Evolutionary conservation across 805 yeast species (phyloP).

Genomic region (Pachysolen tannophilus): DNA sequence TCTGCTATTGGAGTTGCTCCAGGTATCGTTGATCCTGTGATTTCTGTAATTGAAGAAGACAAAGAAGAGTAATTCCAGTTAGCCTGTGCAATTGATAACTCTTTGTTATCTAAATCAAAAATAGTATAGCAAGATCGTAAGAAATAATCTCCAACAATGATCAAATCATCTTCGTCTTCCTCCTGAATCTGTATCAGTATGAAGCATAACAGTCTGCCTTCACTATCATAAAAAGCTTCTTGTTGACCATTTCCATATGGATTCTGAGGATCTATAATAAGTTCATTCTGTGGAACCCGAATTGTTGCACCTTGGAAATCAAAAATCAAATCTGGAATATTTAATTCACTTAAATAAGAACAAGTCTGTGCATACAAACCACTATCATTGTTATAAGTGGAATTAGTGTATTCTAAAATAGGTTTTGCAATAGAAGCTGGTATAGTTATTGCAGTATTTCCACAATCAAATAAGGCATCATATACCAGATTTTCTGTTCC

Average conservation of each 20-base stretch:
- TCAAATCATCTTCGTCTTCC: conserved; percentile 12
- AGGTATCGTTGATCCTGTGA: not conserved
- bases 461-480: conserved; percentile 14
- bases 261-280: conserved; percentile 6
- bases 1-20: too few relatives aligned
- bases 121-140: conserved; percentile 58
- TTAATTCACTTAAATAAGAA: conserved; percentile 10
- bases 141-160: conserved; percentile 59
- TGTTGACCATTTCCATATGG: conserved; percentile 5
- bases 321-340: conserved; percentile 8
- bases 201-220: conserved; percentile 13
- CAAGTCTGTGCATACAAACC: conserved; percentile 6
- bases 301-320: conserved; percentile 3
- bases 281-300: conserved; percentile 2
- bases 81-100: conserved; percentile 51
- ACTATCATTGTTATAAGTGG: conserved; percentile 5
- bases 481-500: conserved; percentile 8
- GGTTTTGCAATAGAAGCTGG: conserved; percentile 7
- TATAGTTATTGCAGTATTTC: conserved; percentile 9
- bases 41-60: conserved; percentile 1
- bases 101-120: conserved; percentile 49
- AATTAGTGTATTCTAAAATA: conserved; percentile 4
- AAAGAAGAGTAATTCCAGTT: not conserved
- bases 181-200: too few relatives aligned
- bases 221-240: conserved; percentile 2